phyloP scores from a whole-genome alignment of 495 filamentous ascomycete species.

The Recurvomyces mirabilis region DNA sequence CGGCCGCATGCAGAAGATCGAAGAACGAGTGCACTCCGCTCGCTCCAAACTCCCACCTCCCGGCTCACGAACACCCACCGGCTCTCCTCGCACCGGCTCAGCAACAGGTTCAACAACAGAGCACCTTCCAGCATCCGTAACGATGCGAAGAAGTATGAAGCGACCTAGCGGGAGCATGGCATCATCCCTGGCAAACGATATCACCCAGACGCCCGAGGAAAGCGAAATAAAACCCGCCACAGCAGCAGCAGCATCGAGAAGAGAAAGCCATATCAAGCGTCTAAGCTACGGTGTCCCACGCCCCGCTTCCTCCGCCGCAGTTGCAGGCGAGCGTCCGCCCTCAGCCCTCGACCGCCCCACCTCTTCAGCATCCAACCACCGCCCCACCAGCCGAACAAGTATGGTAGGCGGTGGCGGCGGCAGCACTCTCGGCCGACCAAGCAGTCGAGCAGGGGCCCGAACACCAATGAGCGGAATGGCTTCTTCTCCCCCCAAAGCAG shows the following conservation, averaged over 20 bases:
- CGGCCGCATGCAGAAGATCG: constrained; percentile 91
- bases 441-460: too few species aligned
- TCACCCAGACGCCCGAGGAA: too few species aligned
- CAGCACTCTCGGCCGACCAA: constrained; percentile 46
- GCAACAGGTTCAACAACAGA: too few species aligned
- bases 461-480: too few species aligned
- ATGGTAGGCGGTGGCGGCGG: constrained; percentile 27
- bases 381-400: constrained; percentile 32
- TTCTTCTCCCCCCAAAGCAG: too few species aligned
- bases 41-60: constrained; percentile 75
- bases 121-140: constrained; percentile 61
- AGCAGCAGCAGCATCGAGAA: constrained; percentile 1
- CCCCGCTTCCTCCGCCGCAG: constrained; percentile 8
- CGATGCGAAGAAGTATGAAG: constrained; percentile 63
- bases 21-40: constrained; percentile 85
- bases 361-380: constrained; percentile 42
- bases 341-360: constrained; percentile 21
- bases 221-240: too few species aligned
- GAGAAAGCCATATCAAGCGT: constrained; percentile 17
- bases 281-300: constrained; percentile 16
- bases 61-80: constrained; percentile 69
- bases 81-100: constrained; percentile 60
- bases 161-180: constrained; percentile 25
- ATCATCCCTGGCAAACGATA: constrained; percentile 7
- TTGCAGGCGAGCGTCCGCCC: constrained; percentile 1